Conservation (phyloP, 176 grass and related monocot species). For the Thalia dealbata region DNA sequence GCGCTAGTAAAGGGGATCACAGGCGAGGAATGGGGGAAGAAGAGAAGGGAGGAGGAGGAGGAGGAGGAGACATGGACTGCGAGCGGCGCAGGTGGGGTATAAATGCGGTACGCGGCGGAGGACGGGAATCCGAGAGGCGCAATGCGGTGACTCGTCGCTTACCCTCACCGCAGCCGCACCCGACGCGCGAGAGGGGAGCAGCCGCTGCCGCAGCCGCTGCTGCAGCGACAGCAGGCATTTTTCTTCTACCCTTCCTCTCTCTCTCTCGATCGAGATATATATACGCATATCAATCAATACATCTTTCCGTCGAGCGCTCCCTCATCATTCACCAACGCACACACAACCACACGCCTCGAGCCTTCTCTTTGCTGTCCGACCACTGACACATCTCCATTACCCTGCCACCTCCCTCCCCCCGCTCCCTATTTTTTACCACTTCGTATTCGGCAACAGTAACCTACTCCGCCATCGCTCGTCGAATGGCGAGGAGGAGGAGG, state of each 20-base stretch:
- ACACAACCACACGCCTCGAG: constrained; percentile 4
- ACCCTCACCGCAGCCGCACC: constrained; percentile 1
- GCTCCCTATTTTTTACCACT: background rate
- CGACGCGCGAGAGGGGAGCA: background rate
- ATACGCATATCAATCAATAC: background rate
- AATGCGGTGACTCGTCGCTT: background rate
- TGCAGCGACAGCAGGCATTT: background rate
- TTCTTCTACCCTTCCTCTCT: too few relatives aligned
- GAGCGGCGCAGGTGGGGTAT: constrained; percentile 15
- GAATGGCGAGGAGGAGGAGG: background rate
- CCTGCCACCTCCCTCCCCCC: background rate
- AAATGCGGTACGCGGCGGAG: constrained; percentile 8
- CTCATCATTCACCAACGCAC: constrained; percentile 2
- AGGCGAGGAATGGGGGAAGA: constrained; percentile 1
- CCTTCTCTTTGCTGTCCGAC: constrained; percentile 7
- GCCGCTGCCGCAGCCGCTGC: background rate
- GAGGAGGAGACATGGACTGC: constrained; percentile 18
- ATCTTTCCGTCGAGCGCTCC: background rate
- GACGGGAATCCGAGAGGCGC: constrained; percentile 35
- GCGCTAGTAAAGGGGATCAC: background rate
- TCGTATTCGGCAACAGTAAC: background rate
- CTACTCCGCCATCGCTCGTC: too few relatives aligned
- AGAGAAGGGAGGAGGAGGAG: constrained; percentile 9
- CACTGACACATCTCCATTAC: constrained; percentile 23
- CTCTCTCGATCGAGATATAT: too few relatives aligned